Percentiles rank a stretch among this genome's conserved stretches.
phyloP scores from a whole-genome alignment of 441 rosid genomes.

The Erysimum cheiri region DNA sequence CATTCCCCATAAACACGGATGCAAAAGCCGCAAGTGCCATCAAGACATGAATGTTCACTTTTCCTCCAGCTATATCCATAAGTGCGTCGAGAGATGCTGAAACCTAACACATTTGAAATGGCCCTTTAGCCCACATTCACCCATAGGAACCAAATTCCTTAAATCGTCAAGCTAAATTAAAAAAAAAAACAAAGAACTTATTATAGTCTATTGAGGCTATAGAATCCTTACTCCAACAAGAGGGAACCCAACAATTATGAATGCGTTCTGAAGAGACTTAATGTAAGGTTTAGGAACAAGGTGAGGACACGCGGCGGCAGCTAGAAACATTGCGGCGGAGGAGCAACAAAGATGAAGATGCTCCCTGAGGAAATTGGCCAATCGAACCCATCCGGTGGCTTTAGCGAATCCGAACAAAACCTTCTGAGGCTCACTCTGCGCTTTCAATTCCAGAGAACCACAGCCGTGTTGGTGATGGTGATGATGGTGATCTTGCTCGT shows the following conservation, averaged over 20 bases:
- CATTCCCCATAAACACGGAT: constrained; percentile 91
- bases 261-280: constrained; percentile 20
- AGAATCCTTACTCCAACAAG: constrained; percentile 28
- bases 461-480: constrained; percentile 22
- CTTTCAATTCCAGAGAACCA: constrained; percentile 19
- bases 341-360: constrained; percentile 31
- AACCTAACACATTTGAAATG: constrained; percentile 63
- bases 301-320: constrained; percentile 22
- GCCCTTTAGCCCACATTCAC: no score
- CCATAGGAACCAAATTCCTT: neutral
- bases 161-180: neutral
- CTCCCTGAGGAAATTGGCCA: constrained; percentile 23
- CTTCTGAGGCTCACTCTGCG: constrained; percentile 11
- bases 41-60: constrained; percentile 91
- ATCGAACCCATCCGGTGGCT: constrained; percentile 21
- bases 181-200: constrained; percentile 10
- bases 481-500: constrained; percentile 27
- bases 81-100: constrained; percentile 94
- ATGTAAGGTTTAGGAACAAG: constrained; percentile 3
- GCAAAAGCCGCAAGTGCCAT: constrained; percentile 99
- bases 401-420: neutral
- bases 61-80: constrained; percentile 88
- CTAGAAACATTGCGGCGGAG: constrained; percentile 13
- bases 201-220: neutral
- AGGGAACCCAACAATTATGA: constrained; percentile 31